phyloP scores from a whole-genome alignment of 1,284 basidiomycete species.

The Apiotrichum gracile region DNA sequence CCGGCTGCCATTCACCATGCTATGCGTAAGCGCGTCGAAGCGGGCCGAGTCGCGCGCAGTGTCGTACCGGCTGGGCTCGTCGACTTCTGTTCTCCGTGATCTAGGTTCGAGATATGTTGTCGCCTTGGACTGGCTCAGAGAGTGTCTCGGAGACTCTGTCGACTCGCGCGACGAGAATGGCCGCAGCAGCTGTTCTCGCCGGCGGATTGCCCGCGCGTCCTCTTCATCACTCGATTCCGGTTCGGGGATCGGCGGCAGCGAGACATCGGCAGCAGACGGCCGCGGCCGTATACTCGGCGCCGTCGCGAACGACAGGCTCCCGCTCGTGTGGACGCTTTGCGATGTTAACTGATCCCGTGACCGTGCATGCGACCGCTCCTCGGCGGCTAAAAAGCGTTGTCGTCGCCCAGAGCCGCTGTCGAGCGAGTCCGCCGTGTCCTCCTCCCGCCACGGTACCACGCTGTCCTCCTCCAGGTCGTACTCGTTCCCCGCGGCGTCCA shows the following conservation, averaged over 20 bases:
- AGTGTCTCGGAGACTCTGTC: not conserved
- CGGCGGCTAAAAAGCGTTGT: conserved; percentile 6
- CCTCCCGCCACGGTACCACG: conserved; percentile 14
- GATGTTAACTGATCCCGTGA: not conserved
- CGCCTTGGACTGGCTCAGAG: too few species aligned
- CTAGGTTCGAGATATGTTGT: not conserved
- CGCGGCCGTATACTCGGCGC: not conserved
- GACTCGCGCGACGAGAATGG: conserved; percentile 13
- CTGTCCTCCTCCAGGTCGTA: conserved; percentile 37
- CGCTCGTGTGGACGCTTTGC: not conserved
- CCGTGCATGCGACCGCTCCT: not conserved
- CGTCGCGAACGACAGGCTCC: not conserved
- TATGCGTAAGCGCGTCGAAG: not conserved
- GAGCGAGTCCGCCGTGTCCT: conserved; percentile 5
- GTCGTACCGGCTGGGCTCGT: not conserved
- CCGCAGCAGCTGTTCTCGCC: conserved; percentile 27
- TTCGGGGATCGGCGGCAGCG: not conserved
- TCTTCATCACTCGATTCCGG: conserved; percentile 5
- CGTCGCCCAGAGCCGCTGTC: conserved; percentile 1
- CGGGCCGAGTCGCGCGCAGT: not conserved
- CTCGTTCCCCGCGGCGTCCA: conserved; percentile 13
- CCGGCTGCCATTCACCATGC: too few species aligned
- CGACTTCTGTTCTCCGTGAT: not conserved
- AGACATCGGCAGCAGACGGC: not conserved
- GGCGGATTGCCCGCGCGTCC: conserved; percentile 18